Evolutionary conservation across 805 yeast species (phyloP).

Genomic region (Kluyveromyces aestuarii): DNA sequence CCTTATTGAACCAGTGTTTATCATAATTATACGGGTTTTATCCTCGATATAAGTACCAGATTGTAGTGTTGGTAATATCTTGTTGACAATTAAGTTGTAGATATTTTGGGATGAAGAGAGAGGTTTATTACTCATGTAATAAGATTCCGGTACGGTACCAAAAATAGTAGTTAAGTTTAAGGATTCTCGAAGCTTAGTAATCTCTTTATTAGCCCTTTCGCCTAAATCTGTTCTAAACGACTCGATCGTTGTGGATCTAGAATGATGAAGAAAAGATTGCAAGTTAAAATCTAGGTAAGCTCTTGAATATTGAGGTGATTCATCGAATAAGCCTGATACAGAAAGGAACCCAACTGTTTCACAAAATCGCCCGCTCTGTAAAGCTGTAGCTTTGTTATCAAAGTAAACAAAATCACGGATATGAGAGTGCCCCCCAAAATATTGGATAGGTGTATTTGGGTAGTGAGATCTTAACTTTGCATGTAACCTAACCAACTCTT

Average conservation of each 20-base stretch:
- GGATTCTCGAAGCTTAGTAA: constrained; percentile 35
- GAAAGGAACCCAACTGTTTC: constrained; percentile 91
- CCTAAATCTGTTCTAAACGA: constrained; percentile 54
- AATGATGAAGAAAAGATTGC: constrained; percentile 60
- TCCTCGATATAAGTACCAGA: constrained; percentile 20
- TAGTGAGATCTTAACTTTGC: constrained; percentile 42
- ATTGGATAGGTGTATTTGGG: constrained; percentile 63
- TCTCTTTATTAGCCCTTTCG: constrained; percentile 33
- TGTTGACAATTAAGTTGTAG: constrained; percentile 46
- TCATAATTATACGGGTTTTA: constrained; percentile 44
- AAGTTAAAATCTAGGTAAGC: constrained; percentile 77
- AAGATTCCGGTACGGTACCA: constrained; percentile 63
- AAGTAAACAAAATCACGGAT: constrained; percentile 70
- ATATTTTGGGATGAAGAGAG: constrained; percentile 48
- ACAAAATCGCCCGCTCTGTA: constrained; percentile 90
- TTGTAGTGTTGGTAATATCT: constrained; percentile 39
- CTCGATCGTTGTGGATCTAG: constrained; percentile 23
- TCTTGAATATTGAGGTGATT: constrained; percentile 38
- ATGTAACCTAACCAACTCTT: constrained; percentile 31
- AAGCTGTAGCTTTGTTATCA: constrained; percentile 59
- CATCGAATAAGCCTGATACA: constrained; percentile 28
- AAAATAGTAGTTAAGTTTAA: constrained; percentile 46
- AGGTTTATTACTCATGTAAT: constrained; percentile 60
- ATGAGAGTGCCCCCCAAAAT: constrained; percentile 93
- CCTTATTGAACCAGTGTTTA: constrained; percentile 83